These are phyloP conservation scores for Ganoderma leucocontextum DNA, from an alignment of 1,284 basidiomycete species.

Conservation along the genomic window DNA sequence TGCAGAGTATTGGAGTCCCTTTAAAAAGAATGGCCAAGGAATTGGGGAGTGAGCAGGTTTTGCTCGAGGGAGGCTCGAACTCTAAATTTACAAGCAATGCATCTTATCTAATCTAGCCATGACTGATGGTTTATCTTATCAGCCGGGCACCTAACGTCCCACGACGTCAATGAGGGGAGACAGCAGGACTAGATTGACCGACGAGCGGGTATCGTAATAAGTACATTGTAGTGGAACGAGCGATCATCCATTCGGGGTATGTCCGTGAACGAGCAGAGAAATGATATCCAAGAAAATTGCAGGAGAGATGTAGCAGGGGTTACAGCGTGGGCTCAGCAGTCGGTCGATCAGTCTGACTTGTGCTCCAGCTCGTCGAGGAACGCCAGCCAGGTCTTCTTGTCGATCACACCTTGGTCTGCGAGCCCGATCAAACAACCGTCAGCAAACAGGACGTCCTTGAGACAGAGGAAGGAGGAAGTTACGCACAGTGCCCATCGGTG, in stretches of 20 bases:
- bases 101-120: constrained; percentile 21
- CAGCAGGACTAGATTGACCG: background rate
- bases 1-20: background rate
- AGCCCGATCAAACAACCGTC: constrained; percentile 5
- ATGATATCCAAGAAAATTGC: background rate
- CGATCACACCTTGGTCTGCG: constrained; percentile 87
- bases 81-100: constrained; percentile 9
- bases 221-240: background rate
- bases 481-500: constrained; percentile 82
- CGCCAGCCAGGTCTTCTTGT: constrained; percentile 92
- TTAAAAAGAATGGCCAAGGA: background rate
- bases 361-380: constrained; percentile 78
- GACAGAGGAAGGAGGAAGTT: constrained; percentile 13
- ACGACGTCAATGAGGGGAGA: background rate
- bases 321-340: background rate
- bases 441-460: background rate
- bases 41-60: background rate
- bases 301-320: background rate
- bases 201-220: background rate
- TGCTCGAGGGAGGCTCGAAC: background rate
- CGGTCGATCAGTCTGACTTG: constrained; percentile 18
- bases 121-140: constrained; percentile 4
- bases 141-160: background rate
- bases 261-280: background rate
- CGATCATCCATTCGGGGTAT: background rate